Evolutionary conservation across 2,329 filamentous ascomycete genomes (phyloP), one percentile per base, ranked within the genome.

Genomic region (Sporothrix pallida): DNA sequence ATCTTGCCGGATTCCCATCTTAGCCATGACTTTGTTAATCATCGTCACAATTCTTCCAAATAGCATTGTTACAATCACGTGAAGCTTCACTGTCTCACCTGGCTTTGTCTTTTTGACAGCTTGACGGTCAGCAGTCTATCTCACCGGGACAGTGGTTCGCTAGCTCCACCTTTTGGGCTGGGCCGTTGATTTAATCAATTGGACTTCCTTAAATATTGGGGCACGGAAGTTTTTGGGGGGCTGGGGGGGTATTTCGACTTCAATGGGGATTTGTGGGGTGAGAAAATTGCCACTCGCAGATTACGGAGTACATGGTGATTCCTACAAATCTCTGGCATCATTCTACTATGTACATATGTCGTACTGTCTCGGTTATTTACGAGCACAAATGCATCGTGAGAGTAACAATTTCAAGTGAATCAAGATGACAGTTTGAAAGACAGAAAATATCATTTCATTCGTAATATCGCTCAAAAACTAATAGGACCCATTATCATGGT

Each of bases 401-500:
- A 23, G 23, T 56, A 4, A 56, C 52, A 56, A 62, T 42, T 37
- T 37, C 31, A 37, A n/a, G 37, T 20, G 10, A 12, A 37, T 37
- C 31, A 37, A 37, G 31, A 37, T 7, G 31, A 37, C 31, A 37
- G 31, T 37, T 37, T 37, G 7, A 9, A 56, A 26, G 23, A 54
- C 17, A 54, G 42, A 23, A 23, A 44, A 42, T n/a, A 68, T 70
- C 67, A 31, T 70, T 23, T 70, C 67, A 70, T 70, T 70, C 67
- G 31, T 70, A 26, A 70, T 23, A 37, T 56, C 50, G 48, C 67
- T 70, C 23, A 52, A 23, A 68, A 31, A 52, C 46, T 50, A 68
- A 37, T 7, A 37, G 31, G 31, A 26, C 31, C 31, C 31, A 37
- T 37, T 37, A 37, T 37, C 31, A 37, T 37, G 31, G 31, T 52